Percentiles rank a stretch among this genome's conserved stretches.
These are phyloP conservation scores for Penicillium sp. DNA, from an alignment of 2,329 filamentous ascomycete genomes.

Conservation along the genomic window DNA sequence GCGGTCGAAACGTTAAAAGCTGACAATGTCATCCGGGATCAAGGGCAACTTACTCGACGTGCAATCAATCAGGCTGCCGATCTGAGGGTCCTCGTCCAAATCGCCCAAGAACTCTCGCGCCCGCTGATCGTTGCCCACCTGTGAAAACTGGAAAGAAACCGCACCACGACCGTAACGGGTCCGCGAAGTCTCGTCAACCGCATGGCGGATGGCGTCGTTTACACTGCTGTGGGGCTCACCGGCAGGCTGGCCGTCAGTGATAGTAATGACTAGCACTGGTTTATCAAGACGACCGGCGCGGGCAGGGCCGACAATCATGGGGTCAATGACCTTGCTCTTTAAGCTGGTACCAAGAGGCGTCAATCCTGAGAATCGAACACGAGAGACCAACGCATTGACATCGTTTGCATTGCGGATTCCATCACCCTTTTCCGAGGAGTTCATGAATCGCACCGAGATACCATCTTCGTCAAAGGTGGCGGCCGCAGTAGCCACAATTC, in stretches of 20 bases:
- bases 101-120: slow-evolving; percentile 64
- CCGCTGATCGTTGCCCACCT: slow-evolving; percentile 66
- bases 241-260: slow-evolving; percentile 66
- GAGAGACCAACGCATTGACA: slow-evolving; percentile 57
- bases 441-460: slow-evolving; percentile 70
- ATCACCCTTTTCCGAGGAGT: slow-evolving; percentile 56
- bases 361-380: slow-evolving; percentile 64
- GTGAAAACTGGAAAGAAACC: slow-evolving; percentile 68
- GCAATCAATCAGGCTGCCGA: slow-evolving; percentile 65
- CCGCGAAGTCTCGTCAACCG: slow-evolving; percentile 52
- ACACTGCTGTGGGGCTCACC: slow-evolving; percentile 60
- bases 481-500: slow-evolving; percentile 63
- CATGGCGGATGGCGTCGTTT: slow-evolving; percentile 57
- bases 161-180: slow-evolving; percentile 58
- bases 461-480: slow-evolving; percentile 70
- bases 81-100: slow-evolving; percentile 63
- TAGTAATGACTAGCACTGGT: slow-evolving; percentile 64
- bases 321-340: slow-evolving; percentile 63
- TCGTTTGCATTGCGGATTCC: slow-evolving; percentile 59
- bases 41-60: slow-evolving; percentile 59
- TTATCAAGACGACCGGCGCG: slow-evolving; percentile 57
- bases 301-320: slow-evolving; percentile 57
- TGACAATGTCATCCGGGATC: too few relatives aligned
- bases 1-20: background rate
- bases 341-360: slow-evolving; percentile 67